Evolutionary conservation across 352 stramenopile species (phyloP).

Genomic region (Phytophthora boehmeriae): DNA sequence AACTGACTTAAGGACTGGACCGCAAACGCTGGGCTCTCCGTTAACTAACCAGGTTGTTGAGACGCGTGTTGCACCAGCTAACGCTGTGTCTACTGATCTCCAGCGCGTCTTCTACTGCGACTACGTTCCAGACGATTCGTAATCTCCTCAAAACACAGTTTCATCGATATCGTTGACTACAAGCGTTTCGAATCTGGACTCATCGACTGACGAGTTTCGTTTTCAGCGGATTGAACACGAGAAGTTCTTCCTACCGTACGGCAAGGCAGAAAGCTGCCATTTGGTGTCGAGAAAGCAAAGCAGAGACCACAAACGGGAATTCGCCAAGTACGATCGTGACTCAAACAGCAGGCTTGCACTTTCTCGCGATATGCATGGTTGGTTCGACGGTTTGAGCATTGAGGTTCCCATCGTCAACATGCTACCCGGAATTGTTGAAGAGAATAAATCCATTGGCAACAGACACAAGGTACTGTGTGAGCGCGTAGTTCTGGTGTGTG

Average conservation of each 20-base stretch:
- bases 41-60: not conserved
- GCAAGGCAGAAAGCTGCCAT: constrained; percentile 1
- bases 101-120: not conserved
- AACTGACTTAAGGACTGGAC: constrained; percentile 1
- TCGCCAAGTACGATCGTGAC: not conserved
- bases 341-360: not conserved
- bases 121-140: not conserved
- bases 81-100: not conserved
- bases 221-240: constrained; percentile 1
- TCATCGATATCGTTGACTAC: not conserved
- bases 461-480: constrained; percentile 12
- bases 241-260: not conserved
- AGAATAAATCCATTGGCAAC: constrained; percentile 9
- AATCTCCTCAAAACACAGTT: not conserved
- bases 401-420: constrained; percentile 19
- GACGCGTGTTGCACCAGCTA: not conserved
- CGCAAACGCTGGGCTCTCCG: not conserved
- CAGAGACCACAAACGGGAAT: constrained; percentile 1
- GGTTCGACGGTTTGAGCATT: constrained; percentile 6
- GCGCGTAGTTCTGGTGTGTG: constrained; percentile 4
- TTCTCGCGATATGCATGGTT: constrained; percentile 1
- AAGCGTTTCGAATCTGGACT: constrained; percentile 1
- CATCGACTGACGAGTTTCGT: not conserved
- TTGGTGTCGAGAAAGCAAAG: not conserved
- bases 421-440: constrained; percentile 12